Conservation (phyloP, 2,329 filamentous ascomycete species). For the Neonectria sp. region DNA sequence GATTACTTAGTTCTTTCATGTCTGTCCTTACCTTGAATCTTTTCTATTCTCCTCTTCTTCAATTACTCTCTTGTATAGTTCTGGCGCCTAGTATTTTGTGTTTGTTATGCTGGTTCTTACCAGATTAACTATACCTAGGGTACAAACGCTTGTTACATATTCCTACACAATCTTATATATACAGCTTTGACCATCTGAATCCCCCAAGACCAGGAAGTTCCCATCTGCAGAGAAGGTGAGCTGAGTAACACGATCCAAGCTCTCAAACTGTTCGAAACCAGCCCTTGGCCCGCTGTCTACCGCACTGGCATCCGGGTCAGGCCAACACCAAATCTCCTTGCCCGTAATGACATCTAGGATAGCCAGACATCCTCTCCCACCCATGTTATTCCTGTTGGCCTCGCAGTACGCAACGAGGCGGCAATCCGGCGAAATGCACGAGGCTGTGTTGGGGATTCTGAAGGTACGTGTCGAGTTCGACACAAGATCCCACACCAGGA, state of each 20-base stretch:
- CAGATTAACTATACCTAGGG: background rate
- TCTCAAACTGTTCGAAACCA: slow-evolving; percentile 52
- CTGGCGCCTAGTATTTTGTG: background rate
- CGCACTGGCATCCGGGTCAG: slow-evolving; percentile 49
- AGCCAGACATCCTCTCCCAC: slow-evolving; percentile 52
- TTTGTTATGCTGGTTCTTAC: background rate
- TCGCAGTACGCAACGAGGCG: slow-evolving; percentile 59
- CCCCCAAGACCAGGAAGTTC: slow-evolving; percentile 54
- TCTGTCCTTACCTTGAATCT: background rate
- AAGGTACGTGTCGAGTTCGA: slow-evolving; percentile 56
- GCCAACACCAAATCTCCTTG: slow-evolving; percentile 57
- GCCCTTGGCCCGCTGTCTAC: slow-evolving; percentile 40
- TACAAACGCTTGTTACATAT: background rate
- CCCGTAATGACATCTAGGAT: slow-evolving; percentile 57
- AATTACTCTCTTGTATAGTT: background rate
- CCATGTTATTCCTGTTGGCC: slow-evolving; percentile 50
- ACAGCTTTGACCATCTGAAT: slow-evolving; percentile 52
- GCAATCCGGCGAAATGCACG: slow-evolving; percentile 59
- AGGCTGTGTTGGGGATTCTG: slow-evolving; percentile 56
- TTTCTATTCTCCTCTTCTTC: background rate
- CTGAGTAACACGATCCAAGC: slow-evolving; percentile 55
- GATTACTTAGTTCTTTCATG: background rate
- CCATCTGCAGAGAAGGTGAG: slow-evolving; percentile 57
- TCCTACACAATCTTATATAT: slow-evolving; percentile 53
- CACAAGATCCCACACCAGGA: slow-evolving; percentile 59